phyloP scores from a whole-genome alignment of 2,329 filamentous ascomycete genomes.

The Sporothrix pallida region DNA sequence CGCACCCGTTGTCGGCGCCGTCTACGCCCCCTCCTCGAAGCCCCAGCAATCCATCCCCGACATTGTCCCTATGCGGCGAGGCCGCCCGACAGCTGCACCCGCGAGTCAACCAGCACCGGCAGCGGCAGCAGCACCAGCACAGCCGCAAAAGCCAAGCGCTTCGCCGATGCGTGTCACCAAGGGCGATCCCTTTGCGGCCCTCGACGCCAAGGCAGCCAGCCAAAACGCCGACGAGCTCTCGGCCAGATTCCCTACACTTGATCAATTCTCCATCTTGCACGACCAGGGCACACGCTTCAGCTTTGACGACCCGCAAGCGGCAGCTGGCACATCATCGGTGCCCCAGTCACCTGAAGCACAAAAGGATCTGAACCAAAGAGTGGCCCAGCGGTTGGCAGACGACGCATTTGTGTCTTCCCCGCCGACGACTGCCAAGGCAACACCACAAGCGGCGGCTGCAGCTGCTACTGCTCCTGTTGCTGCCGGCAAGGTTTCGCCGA shows the following conservation, averaged over 20 bases:
- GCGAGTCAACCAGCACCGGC: constrained; percentile 38
- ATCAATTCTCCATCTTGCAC: constrained; percentile 89
- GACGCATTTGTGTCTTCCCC: constrained; percentile 70
- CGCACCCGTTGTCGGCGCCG: constrained; percentile 74
- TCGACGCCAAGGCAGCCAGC: constrained; percentile 68
- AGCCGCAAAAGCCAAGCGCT: constrained; percentile 56
- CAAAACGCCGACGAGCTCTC: constrained; percentile 76
- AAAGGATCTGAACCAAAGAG: constrained; percentile 65
- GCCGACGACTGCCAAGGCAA: constrained; percentile 45
- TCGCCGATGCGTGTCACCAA: constrained; percentile 72
- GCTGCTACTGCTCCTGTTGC: constrained; percentile 32
- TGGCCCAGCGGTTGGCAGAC: constrained; percentile 80
- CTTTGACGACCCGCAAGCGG: constrained; percentile 67
- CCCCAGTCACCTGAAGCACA: constrained; percentile 46
- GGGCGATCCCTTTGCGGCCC: constrained; percentile 86
- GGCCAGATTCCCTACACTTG: constrained; percentile 83
- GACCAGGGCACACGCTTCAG: constrained; percentile 84
- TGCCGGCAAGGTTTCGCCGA: constrained; percentile 23
- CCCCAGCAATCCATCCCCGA: constrained; percentile 79
- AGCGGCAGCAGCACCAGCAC: constrained; percentile 49
- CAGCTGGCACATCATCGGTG: background rate
- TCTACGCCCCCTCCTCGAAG: constrained; percentile 76
- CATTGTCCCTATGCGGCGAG: constrained; percentile 91
- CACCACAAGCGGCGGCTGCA: constrained; percentile 33
- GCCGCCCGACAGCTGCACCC: constrained; percentile 64